These are phyloP conservation scores for Cutaneotrichosporon sp. DNA, from an alignment of 1,284 basidiomycete species.

Conservation along the genomic window DNA sequence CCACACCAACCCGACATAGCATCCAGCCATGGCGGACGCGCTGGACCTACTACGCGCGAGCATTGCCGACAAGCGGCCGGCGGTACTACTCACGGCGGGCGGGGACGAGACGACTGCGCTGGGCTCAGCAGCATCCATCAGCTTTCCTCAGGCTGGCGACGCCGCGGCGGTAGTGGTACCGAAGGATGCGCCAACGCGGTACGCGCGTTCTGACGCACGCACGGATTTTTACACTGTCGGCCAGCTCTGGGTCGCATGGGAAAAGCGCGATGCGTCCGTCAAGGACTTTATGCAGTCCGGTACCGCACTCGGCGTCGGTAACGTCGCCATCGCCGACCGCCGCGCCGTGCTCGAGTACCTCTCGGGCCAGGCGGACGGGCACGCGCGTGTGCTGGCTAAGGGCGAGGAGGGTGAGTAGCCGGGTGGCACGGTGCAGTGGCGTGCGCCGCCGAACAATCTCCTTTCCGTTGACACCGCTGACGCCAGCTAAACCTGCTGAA, in stretches of 20 bases:
- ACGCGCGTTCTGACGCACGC: conserved; percentile 51
- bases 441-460: no score
- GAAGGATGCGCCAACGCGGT: conserved; percentile 69
- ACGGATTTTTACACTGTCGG: conserved; percentile 70
- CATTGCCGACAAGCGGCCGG: conserved; percentile 22
- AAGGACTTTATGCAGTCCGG: conserved; percentile 83
- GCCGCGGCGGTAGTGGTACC: conserved; percentile 50
- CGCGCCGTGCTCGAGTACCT: conserved; percentile 78
- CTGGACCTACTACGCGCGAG: conserved; percentile 38
- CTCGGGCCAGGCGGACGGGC: conserved; percentile 55
- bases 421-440: no score
- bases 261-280: conserved; percentile 62
- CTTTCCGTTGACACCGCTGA: conserved; percentile 3
- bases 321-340: conserved; percentile 79
- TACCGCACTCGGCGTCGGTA: conserved; percentile 64
- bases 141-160: conserved; percentile 52
- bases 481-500: conserved; percentile 28
- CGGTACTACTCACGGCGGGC: conserved; percentile 46
- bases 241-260: conserved; percentile 74
- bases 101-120: conserved; percentile 51
- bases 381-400: conserved; percentile 56
- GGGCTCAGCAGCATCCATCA: conserved; percentile 61
- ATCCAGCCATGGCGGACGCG: conserved; percentile 24
- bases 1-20: neutral
- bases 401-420: conserved; percentile 58